Evolutionary conservation across 1,139 yeast genomes (phyloP).

Genomic region (Yamadazyma epiphylla): DNA sequence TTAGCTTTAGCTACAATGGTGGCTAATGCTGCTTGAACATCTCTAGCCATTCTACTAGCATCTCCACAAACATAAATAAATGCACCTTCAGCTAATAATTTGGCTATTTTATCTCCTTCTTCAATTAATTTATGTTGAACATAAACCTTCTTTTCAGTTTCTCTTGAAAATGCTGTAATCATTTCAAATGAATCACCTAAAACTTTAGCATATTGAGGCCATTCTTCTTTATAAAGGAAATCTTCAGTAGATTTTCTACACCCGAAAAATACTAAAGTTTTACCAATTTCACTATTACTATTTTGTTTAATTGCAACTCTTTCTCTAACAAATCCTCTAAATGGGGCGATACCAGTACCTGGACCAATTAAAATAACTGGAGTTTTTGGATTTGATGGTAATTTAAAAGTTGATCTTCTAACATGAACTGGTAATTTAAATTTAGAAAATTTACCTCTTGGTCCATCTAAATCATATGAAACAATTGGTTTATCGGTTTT

Average conservation of each 20-base stretch:
- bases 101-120: constrained; percentile 50
- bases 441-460: constrained; percentile 57
- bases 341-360: constrained; percentile 98
- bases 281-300: constrained; percentile 60
- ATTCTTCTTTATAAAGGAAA: constrained; percentile 79
- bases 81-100: constrained; percentile 69
- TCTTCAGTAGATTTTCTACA: constrained; percentile 76
- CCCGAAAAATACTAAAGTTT: constrained; percentile 78
- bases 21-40: constrained; percentile 74
- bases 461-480: constrained; percentile 74
- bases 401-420: constrained; percentile 90
- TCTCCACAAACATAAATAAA: constrained; percentile 96
- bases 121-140: constrained; percentile 80
- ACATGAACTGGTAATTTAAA: constrained; percentile 83
- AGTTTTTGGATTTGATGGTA: constrained; percentile 80
- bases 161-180: constrained; percentile 85
- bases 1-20: constrained; percentile 61
- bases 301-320: constrained; percentile 48
- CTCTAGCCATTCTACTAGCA: constrained; percentile 94
- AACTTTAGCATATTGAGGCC: constrained; percentile 65
- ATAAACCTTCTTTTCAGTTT: constrained; percentile 66
- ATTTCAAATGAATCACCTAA: constrained; percentile 69
- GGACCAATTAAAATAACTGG: constrained; percentile 96
- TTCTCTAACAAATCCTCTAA: constrained; percentile 90
- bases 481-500: constrained; percentile 42